A percentile compares a stretch with the other conserved stretches of the same genome.
These are phyloP conservation scores for Lentinula lateritia DNA, from an alignment of 768 basidiomycete species.

Conservation along the genomic window DNA sequence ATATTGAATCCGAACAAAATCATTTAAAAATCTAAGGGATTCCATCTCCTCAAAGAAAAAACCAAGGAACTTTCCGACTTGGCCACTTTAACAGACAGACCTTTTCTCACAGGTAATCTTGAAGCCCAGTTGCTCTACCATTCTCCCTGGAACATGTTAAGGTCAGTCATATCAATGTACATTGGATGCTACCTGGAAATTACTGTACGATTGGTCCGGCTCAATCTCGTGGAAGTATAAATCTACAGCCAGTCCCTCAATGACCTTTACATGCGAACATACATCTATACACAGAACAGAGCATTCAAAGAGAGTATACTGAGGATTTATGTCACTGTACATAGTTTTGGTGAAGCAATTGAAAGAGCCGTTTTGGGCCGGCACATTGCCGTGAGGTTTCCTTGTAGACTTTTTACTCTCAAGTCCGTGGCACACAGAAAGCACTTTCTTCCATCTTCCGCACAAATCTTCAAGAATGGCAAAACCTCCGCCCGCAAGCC, in stretches of 20 bases:
- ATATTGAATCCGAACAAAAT: too few species aligned
- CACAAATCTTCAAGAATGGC: slow-evolving; percentile 25
- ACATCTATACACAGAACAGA: too few species aligned
- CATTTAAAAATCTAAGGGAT: too few species aligned
- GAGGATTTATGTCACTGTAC: not conserved
- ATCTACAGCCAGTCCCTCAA: not conserved
- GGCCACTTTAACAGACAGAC: too few species aligned
- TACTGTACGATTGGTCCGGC: not conserved
- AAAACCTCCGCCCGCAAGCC: slow-evolving; percentile 52
- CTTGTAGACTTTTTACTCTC: not conserved
- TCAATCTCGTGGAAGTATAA: not conserved
- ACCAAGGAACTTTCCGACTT: too few species aligned
- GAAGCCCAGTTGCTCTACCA: too few species aligned
- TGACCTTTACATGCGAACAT: too few species aligned
- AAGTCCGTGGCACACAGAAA: not conserved
- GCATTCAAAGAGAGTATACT: not conserved
- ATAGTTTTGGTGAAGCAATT: not conserved
- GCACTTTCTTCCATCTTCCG: not conserved
- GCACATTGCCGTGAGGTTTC: not conserved
- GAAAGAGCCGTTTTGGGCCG: not conserved
- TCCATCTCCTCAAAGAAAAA: too few species aligned
- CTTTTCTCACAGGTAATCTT: too few species aligned
- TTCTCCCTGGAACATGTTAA: too few species aligned
- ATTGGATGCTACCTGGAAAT: too few species aligned
- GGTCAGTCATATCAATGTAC: too few species aligned